A percentile compares a stretch with the other conserved stretches of the same genome.
Evolutionary conservation across 23 red algal species (phyloP).

Genomic region (Gracilaria caudata): DNA sequence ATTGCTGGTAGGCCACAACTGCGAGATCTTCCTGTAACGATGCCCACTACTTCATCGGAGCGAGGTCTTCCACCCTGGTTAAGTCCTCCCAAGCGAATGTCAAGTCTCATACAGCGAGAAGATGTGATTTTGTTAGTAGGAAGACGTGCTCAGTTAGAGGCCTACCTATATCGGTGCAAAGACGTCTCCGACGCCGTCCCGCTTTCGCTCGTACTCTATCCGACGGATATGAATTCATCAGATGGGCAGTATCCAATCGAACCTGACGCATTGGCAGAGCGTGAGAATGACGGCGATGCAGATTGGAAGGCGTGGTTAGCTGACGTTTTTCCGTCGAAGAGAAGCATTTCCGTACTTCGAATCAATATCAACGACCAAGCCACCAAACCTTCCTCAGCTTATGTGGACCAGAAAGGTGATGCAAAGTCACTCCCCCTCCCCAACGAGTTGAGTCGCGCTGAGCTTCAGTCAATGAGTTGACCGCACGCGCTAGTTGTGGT

Average conservation of each 20-base stretch:
- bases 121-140: slow-evolving; percentile 43
- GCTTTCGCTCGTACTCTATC: not conserved
- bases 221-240: slow-evolving; percentile 1
- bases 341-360: slow-evolving; percentile 50
- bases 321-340: slow-evolving; percentile 20
- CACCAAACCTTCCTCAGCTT: slow-evolving; percentile 10
- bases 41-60: not conserved
- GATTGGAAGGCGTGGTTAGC: slow-evolving; percentile 62
- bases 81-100: slow-evolving; percentile 4
- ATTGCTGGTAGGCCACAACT: slow-evolving; percentile 54
- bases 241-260: slow-evolving; percentile 15
- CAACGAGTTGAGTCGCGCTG: not conserved
- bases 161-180: slow-evolving; percentile 16
- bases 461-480: not conserved
- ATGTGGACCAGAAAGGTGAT: slow-evolving; percentile 8
- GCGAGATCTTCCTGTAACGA: slow-evolving; percentile 39
- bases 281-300: slow-evolving; percentile 19
- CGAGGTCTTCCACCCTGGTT: not conserved
- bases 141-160: slow-evolving; percentile 7
- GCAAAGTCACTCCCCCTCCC: slow-evolving; percentile 21
- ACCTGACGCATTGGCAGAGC: slow-evolving; percentile 28
- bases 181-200: not conserved
- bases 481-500: too few relatives aligned
- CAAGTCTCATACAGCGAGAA: not conserved
- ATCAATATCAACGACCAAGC: slow-evolving; percentile 13